Base-by-base conservation (phyloP, 768 basidiomycete species). In the Suillus discolor region DNA sequence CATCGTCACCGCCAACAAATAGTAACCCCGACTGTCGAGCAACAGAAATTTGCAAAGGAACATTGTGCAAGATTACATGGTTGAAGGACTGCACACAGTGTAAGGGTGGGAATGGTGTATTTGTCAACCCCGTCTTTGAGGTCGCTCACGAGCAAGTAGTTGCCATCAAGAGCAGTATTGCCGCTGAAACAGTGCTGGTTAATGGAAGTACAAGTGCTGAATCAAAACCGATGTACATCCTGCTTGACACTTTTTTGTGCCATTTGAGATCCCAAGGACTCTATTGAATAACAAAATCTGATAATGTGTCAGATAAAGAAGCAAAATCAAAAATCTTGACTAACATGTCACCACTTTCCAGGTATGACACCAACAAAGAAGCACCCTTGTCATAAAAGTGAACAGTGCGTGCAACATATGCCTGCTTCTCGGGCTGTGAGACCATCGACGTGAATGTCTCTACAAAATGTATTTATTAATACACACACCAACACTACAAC, bases 101-200 rank as follows among this genome's bases (percentile, higher is more conserved):
- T 28, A 4, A 68, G 11, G 1, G 25, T 12, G 16, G 65, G 67
- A 1, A 66, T 1, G 5, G 13, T 4, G n/a, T 68, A 68, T 55
- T 47, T 55, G 45, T 66, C 62, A 2, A 69, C 34, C 23, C 68
- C 60, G 42, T 66, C 57, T 6, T 44, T n/a, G 2, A 69, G 36
- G 31, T 69, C 66, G 25, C 62, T 64, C 7, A 69, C 31, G 2
- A 66, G 39, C 0, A 69, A 28, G 6, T 64, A 60, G 8, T 66
- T 51, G 20, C 66, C 51, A 13, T 69, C 62, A 1, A 69, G 12
- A n/a, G 20, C 60, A 0, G 53, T 57, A 49, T 41, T 41, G 0
- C 68, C 62, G 61, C 68, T 68, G 36, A 20, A 62, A n/a, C 16
- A 4, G n/a, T 31, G 31, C n/a, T 9, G 38, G 44, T 15, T 12